A percentile compares a stretch with the other conserved stretches of the same genome.
These are phyloP conservation scores for Raffaelea arxii DNA, from an alignment of 2,329 filamentous ascomycete species.

Conservation along the genomic window DNA sequence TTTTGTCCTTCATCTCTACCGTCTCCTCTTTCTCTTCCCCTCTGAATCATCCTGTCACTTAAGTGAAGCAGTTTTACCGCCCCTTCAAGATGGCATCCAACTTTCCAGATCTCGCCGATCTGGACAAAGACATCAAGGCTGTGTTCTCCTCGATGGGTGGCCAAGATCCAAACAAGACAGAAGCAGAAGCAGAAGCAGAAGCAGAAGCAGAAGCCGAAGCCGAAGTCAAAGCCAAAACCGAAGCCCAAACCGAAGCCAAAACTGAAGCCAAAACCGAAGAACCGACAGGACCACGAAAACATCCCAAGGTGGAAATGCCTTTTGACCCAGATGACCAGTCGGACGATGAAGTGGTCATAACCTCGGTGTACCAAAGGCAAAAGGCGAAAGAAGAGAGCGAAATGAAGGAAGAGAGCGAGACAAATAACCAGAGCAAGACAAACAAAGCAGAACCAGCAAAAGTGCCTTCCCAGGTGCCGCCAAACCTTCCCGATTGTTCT, in stretches of 20 bases:
- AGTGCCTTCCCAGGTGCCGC: too few species aligned
- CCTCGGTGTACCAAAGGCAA: slow-evolving; percentile 5
- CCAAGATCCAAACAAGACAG: neutral
- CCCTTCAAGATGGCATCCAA: too few species aligned
- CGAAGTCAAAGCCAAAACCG: neutral
- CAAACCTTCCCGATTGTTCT: too few species aligned
- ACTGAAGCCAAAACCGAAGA: neutral
- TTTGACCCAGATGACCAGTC: slow-evolving; percentile 13
- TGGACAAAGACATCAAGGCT: too few species aligned
- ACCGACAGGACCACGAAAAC: neutral
- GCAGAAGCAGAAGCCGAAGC: too few species aligned
- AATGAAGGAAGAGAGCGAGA: neutral
- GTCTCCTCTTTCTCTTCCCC: too few species aligned
- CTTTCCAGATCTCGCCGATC: too few species aligned
- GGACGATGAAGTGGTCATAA: slow-evolving; percentile 11
- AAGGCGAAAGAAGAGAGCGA: neutral
- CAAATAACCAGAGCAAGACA: neutral
- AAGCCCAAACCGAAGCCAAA: neutral
- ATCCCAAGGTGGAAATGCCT: neutral
- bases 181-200: neutral
- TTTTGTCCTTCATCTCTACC: too few species aligned
- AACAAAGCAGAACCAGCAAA: neutral
- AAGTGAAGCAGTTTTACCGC: too few species aligned
- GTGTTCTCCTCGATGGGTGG: too few species aligned
- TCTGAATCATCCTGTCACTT: too few species aligned